These are phyloP conservation scores for Cyclotella atomus DNA, from an alignment of 108 stramenopile species.

Conservation along the genomic window DNA sequence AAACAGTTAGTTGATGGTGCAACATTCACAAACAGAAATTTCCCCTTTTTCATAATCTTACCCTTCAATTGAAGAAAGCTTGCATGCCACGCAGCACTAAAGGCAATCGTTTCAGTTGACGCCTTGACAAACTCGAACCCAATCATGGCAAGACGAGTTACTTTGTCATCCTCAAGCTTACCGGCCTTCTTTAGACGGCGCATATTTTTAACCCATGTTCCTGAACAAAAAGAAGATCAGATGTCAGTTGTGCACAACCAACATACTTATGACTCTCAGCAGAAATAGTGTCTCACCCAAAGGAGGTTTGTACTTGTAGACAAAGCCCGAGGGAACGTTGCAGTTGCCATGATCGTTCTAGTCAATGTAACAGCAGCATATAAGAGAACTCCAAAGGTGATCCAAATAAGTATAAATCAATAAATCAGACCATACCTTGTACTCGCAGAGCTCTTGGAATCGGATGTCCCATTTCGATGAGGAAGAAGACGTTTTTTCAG, in stretches of 20 bases:
- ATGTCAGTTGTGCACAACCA: not conserved
- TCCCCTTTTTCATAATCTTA: too few species aligned
- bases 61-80: conserved; percentile 11
- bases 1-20: not conserved
- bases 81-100: conserved; percentile 13
- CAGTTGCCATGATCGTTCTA: conserved; percentile 21
- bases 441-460: conserved; percentile 19
- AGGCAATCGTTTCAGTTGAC: conserved; percentile 1
- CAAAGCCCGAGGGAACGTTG: conserved; percentile 10
- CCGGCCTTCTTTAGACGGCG: conserved; percentile 4
- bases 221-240: not conserved
- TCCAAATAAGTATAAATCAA: not conserved
- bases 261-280: not conserved
- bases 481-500: too few species aligned
- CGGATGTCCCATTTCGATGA: conserved; percentile 6
- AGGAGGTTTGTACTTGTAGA: conserved; percentile 16
- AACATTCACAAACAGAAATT: not conserved
- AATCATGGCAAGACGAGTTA: not conserved
- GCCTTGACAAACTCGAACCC: conserved; percentile 14
- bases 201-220: conserved; percentile 22
- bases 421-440: conserved; percentile 12
- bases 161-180: conserved; percentile 1
- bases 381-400: not conserved
- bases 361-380: not conserved
- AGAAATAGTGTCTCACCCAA: not conserved